Conservation (phyloP, 164 flowering plant species). For the Malania oleifera region DNA sequence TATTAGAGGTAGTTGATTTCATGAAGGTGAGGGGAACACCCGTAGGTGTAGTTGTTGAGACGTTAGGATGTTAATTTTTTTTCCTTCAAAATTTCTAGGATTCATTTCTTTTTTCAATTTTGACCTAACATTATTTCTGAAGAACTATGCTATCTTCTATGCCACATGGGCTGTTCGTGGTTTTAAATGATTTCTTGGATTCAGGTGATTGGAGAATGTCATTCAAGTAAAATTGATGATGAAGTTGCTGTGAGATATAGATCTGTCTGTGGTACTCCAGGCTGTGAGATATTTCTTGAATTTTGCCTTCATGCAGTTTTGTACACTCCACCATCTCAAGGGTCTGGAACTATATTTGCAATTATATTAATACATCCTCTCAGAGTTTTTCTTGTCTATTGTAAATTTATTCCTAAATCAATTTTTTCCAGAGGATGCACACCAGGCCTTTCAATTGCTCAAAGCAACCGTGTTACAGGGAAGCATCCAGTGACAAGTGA, state of each 20-base stretch:
- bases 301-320: slow-evolving; percentile 78
- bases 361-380: slow-evolving; percentile 2
- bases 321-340: slow-evolving; percentile 66
- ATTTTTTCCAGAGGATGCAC: slow-evolving; percentile 46
- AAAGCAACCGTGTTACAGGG: slow-evolving; percentile 69
- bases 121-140: no score
- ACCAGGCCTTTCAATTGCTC: slow-evolving; percentile 76
- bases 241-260: slow-evolving; percentile 58
- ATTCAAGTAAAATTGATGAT: slow-evolving; percentile 49
- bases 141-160: no score
- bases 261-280: slow-evolving; percentile 37
- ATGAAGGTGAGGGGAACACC: no score
- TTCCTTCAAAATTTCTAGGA: no score
- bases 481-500: slow-evolving; percentile 53
- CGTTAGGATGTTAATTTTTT: no score
- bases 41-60: no score
- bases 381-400: not conserved
- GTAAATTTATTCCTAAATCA: slow-evolving; percentile 6
- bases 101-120: no score
- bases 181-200: slow-evolving; percentile 11
- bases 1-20: no score
- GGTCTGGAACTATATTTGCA: slow-evolving; percentile 37
- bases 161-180: not conserved
- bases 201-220: slow-evolving; percentile 92
- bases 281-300: slow-evolving; percentile 57